A percentile compares a stretch with the other conserved stretches of the same genome.
phyloP scores from a whole-genome alignment of 208 protist species.

The Trypanosoma boissoni region DNA sequence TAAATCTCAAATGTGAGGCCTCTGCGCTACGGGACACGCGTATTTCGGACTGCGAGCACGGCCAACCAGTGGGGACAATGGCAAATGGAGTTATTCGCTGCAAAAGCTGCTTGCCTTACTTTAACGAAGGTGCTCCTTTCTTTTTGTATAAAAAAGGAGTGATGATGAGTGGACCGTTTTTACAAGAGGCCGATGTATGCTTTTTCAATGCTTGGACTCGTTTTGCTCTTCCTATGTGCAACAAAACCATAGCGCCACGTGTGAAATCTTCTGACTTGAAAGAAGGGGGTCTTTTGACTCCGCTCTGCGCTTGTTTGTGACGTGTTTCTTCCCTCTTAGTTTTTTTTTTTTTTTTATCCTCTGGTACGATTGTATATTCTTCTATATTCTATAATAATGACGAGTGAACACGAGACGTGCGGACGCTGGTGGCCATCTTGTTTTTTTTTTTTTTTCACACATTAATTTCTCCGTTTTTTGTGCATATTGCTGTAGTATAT shows the following conservation, averaged over 20 bases:
- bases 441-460: too few relatives aligned
- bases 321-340: neutral
- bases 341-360: constrained; percentile 2
- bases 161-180: neutral
- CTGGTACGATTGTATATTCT: too few relatives aligned
- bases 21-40: constrained; percentile 17
- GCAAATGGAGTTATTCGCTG: constrained; percentile 23
- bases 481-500: too few relatives aligned
- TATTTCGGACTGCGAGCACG: constrained; percentile 17
- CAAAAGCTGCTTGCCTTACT: constrained; percentile 16
- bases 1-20: constrained; percentile 11
- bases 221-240: constrained; percentile 13
- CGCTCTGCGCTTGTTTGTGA: constrained; percentile 17
- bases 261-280: neutral
- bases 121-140: constrained; percentile 20
- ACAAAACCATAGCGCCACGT: constrained; percentile 7
- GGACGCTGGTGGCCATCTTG: too few relatives aligned
- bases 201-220: constrained; percentile 26
- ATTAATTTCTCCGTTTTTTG: too few relatives aligned
- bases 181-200: constrained; percentile 9
- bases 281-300: constrained; percentile 11
- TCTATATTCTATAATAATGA: too few relatives aligned
- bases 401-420: too few relatives aligned
- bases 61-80: constrained; percentile 8
- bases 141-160: constrained; percentile 8